phyloP scores from a whole-genome alignment of 2,329 filamentous ascomycete species.

The Cryphonectria parasitica region DNA sequence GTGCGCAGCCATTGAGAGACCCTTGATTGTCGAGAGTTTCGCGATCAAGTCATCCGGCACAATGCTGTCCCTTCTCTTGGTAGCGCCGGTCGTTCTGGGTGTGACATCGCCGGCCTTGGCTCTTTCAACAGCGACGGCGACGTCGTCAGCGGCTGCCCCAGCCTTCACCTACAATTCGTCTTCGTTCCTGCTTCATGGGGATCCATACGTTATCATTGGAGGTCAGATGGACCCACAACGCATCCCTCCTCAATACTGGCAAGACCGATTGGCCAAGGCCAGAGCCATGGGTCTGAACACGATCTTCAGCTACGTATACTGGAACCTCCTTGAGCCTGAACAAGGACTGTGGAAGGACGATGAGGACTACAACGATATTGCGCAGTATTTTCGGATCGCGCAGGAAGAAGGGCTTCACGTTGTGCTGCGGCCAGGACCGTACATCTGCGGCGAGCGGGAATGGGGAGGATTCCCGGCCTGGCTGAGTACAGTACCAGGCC shows the following conservation, averaged over 20 bases:
- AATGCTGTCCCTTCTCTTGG: background rate
- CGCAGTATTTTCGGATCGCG: conserved; percentile 50
- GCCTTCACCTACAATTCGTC: conserved; percentile 45
- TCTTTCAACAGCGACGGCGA: background rate
- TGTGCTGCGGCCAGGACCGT: conserved; percentile 51
- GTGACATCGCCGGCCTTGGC: background rate
- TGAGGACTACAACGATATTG: conserved; percentile 50
- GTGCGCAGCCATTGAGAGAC: background rate
- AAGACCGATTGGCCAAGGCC: conserved; percentile 48
- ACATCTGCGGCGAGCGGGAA: conserved; percentile 53
- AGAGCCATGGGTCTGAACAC: conserved; percentile 54
- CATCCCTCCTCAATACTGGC: conserved; percentile 51
- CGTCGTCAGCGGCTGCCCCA: conserved; percentile 7
- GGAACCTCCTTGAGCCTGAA: conserved; percentile 51
- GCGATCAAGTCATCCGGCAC: background rate
- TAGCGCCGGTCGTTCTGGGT: background rate
- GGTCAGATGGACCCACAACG: conserved; percentile 57
- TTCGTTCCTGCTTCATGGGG: conserved; percentile 46
- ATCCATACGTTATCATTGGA: conserved; percentile 48
- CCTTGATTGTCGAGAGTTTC: background rate
- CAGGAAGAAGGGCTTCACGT: conserved; percentile 51
- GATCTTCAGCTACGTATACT: conserved; percentile 55
- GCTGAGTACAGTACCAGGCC: conserved; percentile 45
- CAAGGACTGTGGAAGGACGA: conserved; percentile 43
- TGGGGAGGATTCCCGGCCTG: conserved; percentile 54